These are phyloP conservation scores for Lasiodiplodia sp. DNA, from an alignment of 2,329 filamentous ascomycete species.

Conservation along the genomic window DNA sequence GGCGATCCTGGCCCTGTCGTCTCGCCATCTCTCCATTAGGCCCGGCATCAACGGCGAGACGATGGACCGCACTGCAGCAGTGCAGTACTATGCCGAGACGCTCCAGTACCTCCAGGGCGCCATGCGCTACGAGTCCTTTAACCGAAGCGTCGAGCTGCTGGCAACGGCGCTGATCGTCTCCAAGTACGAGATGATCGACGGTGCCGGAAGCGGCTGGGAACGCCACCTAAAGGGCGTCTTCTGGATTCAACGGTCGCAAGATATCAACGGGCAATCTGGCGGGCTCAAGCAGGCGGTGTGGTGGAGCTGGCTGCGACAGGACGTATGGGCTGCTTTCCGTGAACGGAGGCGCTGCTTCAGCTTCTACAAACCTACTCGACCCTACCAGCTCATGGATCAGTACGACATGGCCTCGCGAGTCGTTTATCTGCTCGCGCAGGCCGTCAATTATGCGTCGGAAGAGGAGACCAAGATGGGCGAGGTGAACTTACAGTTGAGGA, in stretches of 20 bases:
- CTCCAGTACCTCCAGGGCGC: slow-evolving; percentile 68
- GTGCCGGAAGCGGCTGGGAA: slow-evolving; percentile 64
- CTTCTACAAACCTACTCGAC: slow-evolving; percentile 64
- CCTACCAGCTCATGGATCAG: slow-evolving; percentile 56
- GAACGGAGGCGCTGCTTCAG: slow-evolving; percentile 64
- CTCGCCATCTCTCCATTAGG: slow-evolving; percentile 58
- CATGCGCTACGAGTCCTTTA: slow-evolving; percentile 65
- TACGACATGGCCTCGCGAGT: slow-evolving; percentile 63
- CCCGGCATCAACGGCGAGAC: slow-evolving; percentile 35
- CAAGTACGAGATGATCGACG: slow-evolving; percentile 72
- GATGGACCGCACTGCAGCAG: slow-evolving; percentile 42
- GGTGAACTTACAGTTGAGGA: slow-evolving; percentile 49
- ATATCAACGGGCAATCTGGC: slow-evolving; percentile 65
- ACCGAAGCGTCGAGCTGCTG: slow-evolving; percentile 64
- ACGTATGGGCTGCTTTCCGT: slow-evolving; percentile 69
- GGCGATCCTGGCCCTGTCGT: slow-evolving; percentile 63
- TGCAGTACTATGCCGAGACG: slow-evolving; percentile 68
- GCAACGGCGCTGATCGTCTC: slow-evolving; percentile 67
- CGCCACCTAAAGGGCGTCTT: slow-evolving; percentile 70
- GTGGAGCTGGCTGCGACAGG: slow-evolving; percentile 73
- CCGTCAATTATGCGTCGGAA: slow-evolving; percentile 65
- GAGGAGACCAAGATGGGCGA: slow-evolving; percentile 56
- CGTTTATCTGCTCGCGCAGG: slow-evolving; percentile 63
- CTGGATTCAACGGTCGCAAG: slow-evolving; percentile 69
- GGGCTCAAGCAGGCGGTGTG: slow-evolving; percentile 66